These are phyloP conservation scores for Botrytis deweyae DNA, from an alignment of 2,329 filamentous ascomycete genomes.

Conservation along the genomic window DNA sequence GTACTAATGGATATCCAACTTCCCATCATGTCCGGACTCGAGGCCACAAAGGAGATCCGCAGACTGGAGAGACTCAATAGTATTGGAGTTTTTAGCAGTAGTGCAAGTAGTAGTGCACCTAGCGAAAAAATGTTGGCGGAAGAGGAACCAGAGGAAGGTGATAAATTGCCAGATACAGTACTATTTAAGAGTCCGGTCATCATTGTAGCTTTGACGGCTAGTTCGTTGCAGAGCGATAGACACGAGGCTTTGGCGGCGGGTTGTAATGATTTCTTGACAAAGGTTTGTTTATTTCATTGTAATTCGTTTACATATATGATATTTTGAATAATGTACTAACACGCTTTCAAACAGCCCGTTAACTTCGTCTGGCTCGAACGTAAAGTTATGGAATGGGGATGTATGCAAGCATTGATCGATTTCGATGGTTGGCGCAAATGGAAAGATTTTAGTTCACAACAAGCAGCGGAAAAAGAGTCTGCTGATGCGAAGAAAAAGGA, in stretches of 20 bases:
- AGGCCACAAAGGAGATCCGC: constrained; percentile 92
- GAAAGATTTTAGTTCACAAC: constrained; percentile 68
- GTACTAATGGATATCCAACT: constrained; percentile 99
- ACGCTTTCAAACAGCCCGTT: constrained; percentile 65
- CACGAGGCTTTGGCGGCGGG: constrained; percentile 93
- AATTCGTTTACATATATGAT: neutral
- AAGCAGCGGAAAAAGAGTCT: constrained; percentile 32
- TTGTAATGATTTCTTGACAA: constrained; percentile 97
- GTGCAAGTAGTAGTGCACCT: constrained; percentile 54
- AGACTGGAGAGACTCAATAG: constrained; percentile 85
- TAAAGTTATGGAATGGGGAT: constrained; percentile 99
- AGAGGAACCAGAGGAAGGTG: constrained; percentile 57
- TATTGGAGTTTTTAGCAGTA: constrained; percentile 85
- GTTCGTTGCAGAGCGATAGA: constrained; percentile 89
- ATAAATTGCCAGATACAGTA: constrained; percentile 64
- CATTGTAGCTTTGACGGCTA: constrained; percentile 94
- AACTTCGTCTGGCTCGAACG: constrained; percentile 97
- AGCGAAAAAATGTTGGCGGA: constrained; percentile 44
- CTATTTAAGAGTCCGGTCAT: constrained; percentile 97
- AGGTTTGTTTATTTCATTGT: constrained; percentile 56
- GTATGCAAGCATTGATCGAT: constrained; percentile 98
- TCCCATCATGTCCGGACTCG: constrained; percentile 92
- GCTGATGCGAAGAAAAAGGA: constrained; percentile 27
- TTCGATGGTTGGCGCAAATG: constrained; percentile 97
- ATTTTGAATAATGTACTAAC: constrained; percentile 15